Evolutionary conservation across 345 rosid species (phyloP).

Genomic region (Murraya koenigii): DNA sequence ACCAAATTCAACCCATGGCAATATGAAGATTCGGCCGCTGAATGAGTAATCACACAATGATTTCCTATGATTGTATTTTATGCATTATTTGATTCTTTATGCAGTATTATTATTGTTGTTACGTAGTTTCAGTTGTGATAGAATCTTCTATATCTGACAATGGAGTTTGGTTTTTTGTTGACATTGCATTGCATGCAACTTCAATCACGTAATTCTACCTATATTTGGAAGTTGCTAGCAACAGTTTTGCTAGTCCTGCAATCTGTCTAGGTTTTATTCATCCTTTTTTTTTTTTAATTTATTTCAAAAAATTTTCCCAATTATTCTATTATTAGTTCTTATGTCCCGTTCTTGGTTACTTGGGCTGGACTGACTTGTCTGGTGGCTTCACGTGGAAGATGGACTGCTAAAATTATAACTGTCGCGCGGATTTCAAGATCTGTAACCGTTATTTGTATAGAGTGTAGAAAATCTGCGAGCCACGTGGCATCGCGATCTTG

Average conservation of each 20-base stretch:
- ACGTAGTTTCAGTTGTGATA: not conserved
- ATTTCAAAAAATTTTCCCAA: no score
- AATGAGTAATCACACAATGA: not conserved
- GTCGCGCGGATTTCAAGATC: no score
- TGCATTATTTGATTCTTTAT: conserved; percentile 2
- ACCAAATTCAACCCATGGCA: conserved; percentile 76
- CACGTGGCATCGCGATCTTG: not conserved
- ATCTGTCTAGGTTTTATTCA: no score
- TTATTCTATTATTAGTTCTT: no score
- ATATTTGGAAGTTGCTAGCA: not conserved
- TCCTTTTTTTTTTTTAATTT: no score
- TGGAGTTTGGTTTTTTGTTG: conserved; percentile 1
- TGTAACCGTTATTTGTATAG: no score
- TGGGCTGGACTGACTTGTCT: no score
- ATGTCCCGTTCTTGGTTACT: no score
- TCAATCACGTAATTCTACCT: no score
- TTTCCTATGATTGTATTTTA: conserved; percentile 3
- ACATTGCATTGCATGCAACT: not conserved
- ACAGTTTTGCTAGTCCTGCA: not conserved
- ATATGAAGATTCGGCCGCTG: conserved; percentile 35
- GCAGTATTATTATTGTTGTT: not conserved
- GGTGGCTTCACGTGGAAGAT: no score
- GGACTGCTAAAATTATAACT: no score
- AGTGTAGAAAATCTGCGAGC: no score
- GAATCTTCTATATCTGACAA: not conserved